Base-by-base conservation (phyloP, 495 filamentous ascomycete genomes). In the Hypoxylon rickii region DNA sequence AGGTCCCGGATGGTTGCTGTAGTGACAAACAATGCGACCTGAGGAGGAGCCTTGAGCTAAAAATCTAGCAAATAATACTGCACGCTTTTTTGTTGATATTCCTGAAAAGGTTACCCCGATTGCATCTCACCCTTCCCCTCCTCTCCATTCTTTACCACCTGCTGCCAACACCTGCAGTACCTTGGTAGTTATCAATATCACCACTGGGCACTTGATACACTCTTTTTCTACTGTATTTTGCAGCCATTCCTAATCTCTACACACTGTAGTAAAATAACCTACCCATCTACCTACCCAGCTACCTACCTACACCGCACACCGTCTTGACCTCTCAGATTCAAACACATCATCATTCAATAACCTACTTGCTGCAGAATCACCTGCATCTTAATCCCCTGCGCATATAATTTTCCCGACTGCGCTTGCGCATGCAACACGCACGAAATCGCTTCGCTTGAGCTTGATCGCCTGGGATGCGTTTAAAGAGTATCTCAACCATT, bases 391-490 rank as follows among this genome's bases (percentile, higher is more conserved):
- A 50, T 33, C 50, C 29, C 52, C 47, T 61, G 31, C 45, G 40
- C 33, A 49, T 31, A 36, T n/a, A 49, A 49, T 45, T 47, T 33
- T 24, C 42, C 48, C 33, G 21, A 16, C 42, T 34, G 55, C 34
- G 18, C 44, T 33, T 51, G 46, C 53, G 53, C 38, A 63, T 57
- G 52, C 59, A 53, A 41, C 46, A 53, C 29, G 52, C 59, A 63
- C 59, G 50, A 46, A 55, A 59, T 58, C 44, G 15, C 40, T 37
- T 34, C 43, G 34, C 37, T 39, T 31, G 54, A 47, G 45, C 55
- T 51, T 65, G 61, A 53, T 68, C 45, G 59, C 47, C 58, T 64
- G 63, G 49, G 51, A 69, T 69, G 66, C 56, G 49, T 51, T 50
- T 42, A 64, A 39, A 44, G 49, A 57, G 16, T 13, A 42, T 7